Conservation (phyloP, 2,329 filamentous ascomycete genomes). For the Fusarium annulatum region DNA sequence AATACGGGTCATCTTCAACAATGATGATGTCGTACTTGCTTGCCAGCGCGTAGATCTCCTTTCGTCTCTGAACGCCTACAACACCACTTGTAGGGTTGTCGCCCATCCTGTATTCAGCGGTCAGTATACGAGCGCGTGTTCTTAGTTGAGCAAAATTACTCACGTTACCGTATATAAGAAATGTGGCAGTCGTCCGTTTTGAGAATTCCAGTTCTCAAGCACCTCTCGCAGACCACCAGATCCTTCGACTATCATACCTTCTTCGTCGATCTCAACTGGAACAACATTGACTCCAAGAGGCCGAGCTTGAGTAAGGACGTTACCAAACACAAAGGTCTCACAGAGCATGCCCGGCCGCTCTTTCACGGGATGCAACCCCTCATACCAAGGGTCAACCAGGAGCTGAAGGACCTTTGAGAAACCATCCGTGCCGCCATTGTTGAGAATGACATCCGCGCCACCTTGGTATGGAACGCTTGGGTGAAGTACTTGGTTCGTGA, state of each 20-base stretch:
- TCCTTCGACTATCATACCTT: constrained; percentile 82
- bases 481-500: constrained; percentile 80
- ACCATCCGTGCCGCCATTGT: constrained; percentile 86
- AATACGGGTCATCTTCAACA: constrained; percentile 94
- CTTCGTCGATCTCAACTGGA: constrained; percentile 78
- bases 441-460: constrained; percentile 82
- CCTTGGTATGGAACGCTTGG: constrained; percentile 82
- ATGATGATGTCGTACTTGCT: constrained; percentile 90
- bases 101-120: constrained; percentile 57
- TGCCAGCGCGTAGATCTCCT: constrained; percentile 83
- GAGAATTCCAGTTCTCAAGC: constrained; percentile 82
- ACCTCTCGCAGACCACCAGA: constrained; percentile 81
- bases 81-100: constrained; percentile 89
- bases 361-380: constrained; percentile 71
- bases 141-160: constrained; percentile 51
- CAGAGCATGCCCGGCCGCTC: constrained; percentile 81
- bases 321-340: constrained; percentile 86
- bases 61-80: constrained; percentile 77
- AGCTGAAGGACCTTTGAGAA: constrained; percentile 81
- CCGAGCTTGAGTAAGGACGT: constrained; percentile 72
- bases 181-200: constrained; percentile 79
- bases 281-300: constrained; percentile 79
- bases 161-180: constrained; percentile 91
- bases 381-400: constrained; percentile 80
- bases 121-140: background rate